These are phyloP conservation scores for Lactifluus hygrophoroides DNA, from an alignment of 768 basidiomycete genomes.

Conservation along the genomic window DNA sequence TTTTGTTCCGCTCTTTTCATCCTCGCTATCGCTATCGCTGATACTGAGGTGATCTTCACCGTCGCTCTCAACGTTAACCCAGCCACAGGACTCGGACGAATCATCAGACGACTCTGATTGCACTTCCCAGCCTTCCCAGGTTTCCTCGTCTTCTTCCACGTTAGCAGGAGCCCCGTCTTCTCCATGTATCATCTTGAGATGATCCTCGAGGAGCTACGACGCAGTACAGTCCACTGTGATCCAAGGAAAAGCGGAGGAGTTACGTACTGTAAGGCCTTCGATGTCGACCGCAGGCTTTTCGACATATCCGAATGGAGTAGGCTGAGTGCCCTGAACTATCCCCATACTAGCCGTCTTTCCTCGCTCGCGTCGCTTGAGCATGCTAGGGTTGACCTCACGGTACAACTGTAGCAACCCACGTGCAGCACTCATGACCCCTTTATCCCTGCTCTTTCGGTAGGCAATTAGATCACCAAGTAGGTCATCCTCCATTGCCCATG, in stretches of 20 bases:
- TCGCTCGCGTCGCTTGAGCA: constrained; percentile 83
- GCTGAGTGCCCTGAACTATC: constrained; percentile 49
- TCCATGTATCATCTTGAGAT: constrained; percentile 61
- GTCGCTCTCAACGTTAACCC: constrained; percentile 74
- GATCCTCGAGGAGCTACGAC: constrained; percentile 75
- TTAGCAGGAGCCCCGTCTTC: constrained; percentile 46
- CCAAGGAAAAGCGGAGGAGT: neutral
- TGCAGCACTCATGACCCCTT: constrained; percentile 83
- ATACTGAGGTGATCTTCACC: constrained; percentile 60
- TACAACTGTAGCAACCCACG: constrained; percentile 83
- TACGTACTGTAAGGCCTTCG: constrained; percentile 78
- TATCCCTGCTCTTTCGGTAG: constrained; percentile 93
- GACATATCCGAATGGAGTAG: constrained; percentile 76
- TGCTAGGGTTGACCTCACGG: constrained; percentile 90
- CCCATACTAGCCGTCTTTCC: constrained; percentile 90
- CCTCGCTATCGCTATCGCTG: constrained; percentile 80
- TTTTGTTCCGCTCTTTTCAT: constrained; percentile 23
- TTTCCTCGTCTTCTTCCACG: constrained; percentile 50
- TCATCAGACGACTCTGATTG: constrained; percentile 59
- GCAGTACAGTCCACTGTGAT: neutral
- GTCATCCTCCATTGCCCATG: constrained; percentile 96
- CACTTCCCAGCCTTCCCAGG: constrained; percentile 86
- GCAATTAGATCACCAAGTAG: constrained; percentile 86
- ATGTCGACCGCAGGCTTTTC: constrained; percentile 73
- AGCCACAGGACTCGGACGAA: constrained; percentile 53